Conservation (phyloP, 2,329 filamentous ascomycete species). For the Xylaria sp. region DNA sequence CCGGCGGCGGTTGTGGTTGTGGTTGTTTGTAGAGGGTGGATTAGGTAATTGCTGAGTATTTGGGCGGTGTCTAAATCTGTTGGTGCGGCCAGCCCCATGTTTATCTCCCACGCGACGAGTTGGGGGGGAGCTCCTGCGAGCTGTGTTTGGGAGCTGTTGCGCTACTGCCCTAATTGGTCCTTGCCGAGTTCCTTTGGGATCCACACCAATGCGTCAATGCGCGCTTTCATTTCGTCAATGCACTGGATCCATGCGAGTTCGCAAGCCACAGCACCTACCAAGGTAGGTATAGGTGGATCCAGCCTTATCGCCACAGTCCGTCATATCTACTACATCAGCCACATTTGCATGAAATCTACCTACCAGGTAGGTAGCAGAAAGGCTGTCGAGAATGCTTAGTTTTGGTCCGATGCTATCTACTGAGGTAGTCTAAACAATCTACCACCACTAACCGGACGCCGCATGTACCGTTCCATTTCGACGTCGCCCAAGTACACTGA, state of each 20-base stretch:
- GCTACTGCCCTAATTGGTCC: slow-evolving; percentile 16
- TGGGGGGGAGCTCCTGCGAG: slow-evolving; percentile 20
- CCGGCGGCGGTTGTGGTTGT: background rate
- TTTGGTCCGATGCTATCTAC: slow-evolving; percentile 10
- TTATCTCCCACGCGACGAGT: slow-evolving; percentile 42
- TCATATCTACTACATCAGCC: background rate
- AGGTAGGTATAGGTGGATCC: background rate
- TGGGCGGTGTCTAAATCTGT: too few species aligned
- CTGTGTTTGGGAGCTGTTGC: slow-evolving; percentile 12
- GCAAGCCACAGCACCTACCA: background rate
- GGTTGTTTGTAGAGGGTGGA: slow-evolving; percentile 12
- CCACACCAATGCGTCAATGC: slow-evolving; percentile 12
- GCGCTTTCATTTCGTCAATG: slow-evolving; percentile 12
- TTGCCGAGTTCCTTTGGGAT: background rate
- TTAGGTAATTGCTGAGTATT: slow-evolving; percentile 10
- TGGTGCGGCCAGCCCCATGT: slow-evolving; percentile 37
- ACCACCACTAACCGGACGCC: slow-evolving; percentile 19
- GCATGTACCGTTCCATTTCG: slow-evolving; percentile 21
- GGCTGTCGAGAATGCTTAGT: background rate
- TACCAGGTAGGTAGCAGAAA: background rate
- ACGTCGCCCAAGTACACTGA: slow-evolving; percentile 14
- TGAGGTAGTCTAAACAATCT: background rate
- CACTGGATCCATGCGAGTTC: background rate
- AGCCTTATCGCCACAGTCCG: background rate
- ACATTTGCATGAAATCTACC: background rate